Evolutionary conservation across 2,329 filamentous ascomycete species (phyloP).

Genomic region (Lasiodiplodia sp.): DNA sequence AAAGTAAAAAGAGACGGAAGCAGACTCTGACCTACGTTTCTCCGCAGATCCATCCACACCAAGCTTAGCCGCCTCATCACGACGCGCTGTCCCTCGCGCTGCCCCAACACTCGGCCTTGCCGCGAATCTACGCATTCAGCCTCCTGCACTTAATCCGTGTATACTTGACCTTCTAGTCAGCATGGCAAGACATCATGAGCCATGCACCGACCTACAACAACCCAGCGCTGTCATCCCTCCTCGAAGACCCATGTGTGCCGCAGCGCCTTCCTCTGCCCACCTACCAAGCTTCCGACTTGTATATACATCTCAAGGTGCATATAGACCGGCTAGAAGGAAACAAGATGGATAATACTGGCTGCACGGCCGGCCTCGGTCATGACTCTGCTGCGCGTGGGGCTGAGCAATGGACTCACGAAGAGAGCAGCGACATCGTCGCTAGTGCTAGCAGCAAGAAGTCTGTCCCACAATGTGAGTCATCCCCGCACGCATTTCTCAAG

Average conservation of each 20-base stretch:
- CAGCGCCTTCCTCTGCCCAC: slow-evolving; percentile 47
- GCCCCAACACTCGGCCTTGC: slow-evolving; percentile 66
- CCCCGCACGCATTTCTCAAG: too few species aligned
- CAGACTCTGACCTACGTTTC: not conserved
- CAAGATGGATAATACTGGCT: too few species aligned
- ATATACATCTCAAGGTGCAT: too few species aligned
- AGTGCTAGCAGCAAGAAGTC: too few species aligned
- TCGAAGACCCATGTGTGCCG: slow-evolving; percentile 56
- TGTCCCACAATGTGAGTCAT: too few species aligned
- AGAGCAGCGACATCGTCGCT: too few species aligned
- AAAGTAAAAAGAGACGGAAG: not conserved
- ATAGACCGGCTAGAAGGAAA: too few species aligned
- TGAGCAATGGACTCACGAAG: too few species aligned
- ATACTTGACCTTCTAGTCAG: slow-evolving; percentile 72
- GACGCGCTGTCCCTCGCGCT: slow-evolving; percentile 72
- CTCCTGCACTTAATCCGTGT: slow-evolving; percentile 74
- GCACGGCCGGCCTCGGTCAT: too few species aligned
- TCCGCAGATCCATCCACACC: slow-evolving; percentile 58
- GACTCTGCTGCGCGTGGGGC: too few species aligned
- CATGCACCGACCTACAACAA: slow-evolving; percentile 28
- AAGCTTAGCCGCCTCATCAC: slow-evolving; percentile 75
- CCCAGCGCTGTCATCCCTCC: slow-evolving; percentile 45
- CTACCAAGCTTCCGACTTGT: too few species aligned
- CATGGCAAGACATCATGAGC: slow-evolving; percentile 62
- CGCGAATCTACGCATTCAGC: slow-evolving; percentile 70